These are phyloP conservation scores for Hibiscus syriacus DNA, from an alignment of 345 rosid species.

Conservation along the genomic window DNA sequence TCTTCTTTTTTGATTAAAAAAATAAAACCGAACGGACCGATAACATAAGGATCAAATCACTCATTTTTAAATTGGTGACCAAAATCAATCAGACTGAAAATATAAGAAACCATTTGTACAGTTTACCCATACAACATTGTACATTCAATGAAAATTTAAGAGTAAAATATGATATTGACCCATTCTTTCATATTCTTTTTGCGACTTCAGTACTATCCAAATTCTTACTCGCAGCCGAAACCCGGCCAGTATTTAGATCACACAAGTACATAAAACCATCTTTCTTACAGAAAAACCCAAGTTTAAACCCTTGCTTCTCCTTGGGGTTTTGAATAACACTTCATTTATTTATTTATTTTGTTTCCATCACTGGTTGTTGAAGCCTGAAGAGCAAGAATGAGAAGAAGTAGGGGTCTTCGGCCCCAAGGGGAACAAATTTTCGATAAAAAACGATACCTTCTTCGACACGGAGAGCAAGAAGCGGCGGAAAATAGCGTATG, in stretches of 20 bases:
- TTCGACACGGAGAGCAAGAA: slow-evolving; percentile 40
- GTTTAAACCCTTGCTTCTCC: slow-evolving; percentile 1
- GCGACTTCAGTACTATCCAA: not conserved
- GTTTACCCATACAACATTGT: no score
- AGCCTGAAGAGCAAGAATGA: slow-evolving; percentile 8
- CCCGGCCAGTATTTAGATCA: not conserved
- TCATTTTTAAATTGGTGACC: no score
- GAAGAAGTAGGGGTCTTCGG: slow-evolving; percentile 6
- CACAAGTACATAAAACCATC: not conserved
- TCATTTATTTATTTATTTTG: not conserved
- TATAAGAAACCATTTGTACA: no score
- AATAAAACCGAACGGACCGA: no score
- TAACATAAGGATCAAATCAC: no score
- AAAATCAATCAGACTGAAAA: no score
- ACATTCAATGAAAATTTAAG: no score
- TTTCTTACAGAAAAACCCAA: slow-evolving; percentile 6
- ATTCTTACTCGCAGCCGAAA: not conserved
- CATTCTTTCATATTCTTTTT: not conserved
- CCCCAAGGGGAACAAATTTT: not conserved
- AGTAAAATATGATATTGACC: no score
- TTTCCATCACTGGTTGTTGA: not conserved
- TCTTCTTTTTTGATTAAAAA: no score
- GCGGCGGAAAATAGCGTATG: slow-evolving; percentile 33
- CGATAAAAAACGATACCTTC: slow-evolving; percentile 33
- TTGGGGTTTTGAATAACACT: not conserved